A percentile compares a stretch with the other conserved stretches of the same genome.
phyloP scores from a whole-genome alignment of 2,329 filamentous ascomycete genomes.

The Niveomyces coronatus region DNA sequence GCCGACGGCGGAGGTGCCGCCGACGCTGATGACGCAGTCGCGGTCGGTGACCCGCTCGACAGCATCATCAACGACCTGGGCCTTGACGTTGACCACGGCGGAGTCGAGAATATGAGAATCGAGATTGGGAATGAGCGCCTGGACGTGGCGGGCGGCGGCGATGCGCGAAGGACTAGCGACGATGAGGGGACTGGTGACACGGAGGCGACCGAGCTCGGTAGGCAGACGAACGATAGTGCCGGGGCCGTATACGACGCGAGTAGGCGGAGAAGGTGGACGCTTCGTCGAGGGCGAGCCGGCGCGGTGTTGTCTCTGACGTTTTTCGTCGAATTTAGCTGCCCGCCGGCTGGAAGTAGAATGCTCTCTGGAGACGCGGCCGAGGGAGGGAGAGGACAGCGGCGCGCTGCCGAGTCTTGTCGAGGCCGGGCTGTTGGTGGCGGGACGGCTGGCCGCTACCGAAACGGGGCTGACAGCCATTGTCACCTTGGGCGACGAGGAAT shows the following conservation, averaged over 20 bases:
- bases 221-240: conserved; percentile 23
- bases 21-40: conserved; percentile 51
- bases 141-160: conserved; percentile 23
- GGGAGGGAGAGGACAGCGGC: not conserved
- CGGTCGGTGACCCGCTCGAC: conserved; percentile 24
- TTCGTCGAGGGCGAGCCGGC: conserved; percentile 1
- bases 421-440: not conserved
- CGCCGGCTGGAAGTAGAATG: conserved; percentile 4
- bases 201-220: conserved; percentile 22
- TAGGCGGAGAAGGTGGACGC: conserved; percentile 13
- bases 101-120: conserved; percentile 24
- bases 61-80: conserved; percentile 19
- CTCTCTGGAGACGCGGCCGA: not conserved
- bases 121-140: conserved; percentile 23
- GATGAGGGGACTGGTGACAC: conserved; percentile 24
- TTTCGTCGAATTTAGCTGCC: not conserved
- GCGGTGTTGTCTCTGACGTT: not conserved
- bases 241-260: conserved; percentile 25
- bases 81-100: conserved; percentile 19
- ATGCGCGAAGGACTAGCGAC: conserved; percentile 28
- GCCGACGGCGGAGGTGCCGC: conserved; percentile 51
- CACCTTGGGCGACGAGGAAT: not conserved
- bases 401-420: not conserved
- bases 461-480: not conserved
- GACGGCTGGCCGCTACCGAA: not conserved